These are phyloP conservation scores for Saturnispora ahearnii DNA, from an alignment of 805 yeast species.

Conservation along the genomic window DNA sequence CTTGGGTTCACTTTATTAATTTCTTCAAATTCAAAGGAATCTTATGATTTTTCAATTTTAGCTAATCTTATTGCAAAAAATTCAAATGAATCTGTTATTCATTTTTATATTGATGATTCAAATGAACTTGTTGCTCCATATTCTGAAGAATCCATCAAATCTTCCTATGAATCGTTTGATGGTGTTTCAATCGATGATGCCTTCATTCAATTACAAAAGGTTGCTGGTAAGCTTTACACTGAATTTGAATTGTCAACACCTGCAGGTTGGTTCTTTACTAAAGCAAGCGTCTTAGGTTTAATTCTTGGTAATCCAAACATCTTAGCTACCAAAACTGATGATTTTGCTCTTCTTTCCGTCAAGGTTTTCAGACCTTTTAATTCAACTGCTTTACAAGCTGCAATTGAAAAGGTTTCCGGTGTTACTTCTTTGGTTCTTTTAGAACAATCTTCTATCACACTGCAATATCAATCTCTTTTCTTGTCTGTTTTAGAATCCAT, in stretches of 20 bases:
- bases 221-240: constrained; percentile 25
- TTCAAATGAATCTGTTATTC: constrained; percentile 52
- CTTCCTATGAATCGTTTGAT: constrained; percentile 15
- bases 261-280: constrained; percentile 18
- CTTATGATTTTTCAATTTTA: constrained; percentile 44
- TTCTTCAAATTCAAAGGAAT: constrained; percentile 49
- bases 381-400: constrained; percentile 43
- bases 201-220: constrained; percentile 24
- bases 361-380: constrained; percentile 70
- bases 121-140: constrained; percentile 8
- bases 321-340: constrained; percentile 10
- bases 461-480: constrained; percentile 37
- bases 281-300: constrained; percentile 37
- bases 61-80: constrained; percentile 49
- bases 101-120: constrained; percentile 41
- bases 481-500: constrained; percentile 65
- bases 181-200: constrained; percentile 27
- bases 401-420: background rate
- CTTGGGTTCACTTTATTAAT: constrained; percentile 54
- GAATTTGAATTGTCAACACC: constrained; percentile 32
- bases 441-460: constrained; percentile 47
- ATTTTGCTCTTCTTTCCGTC: constrained; percentile 42
- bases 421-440: constrained; percentile 40
- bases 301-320: constrained; percentile 48
- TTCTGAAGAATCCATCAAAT: constrained; percentile 8